Evolutionary conservation across 441 rosid genomes (phyloP).

Genomic region (Adansonia madagascariensis): DNA sequence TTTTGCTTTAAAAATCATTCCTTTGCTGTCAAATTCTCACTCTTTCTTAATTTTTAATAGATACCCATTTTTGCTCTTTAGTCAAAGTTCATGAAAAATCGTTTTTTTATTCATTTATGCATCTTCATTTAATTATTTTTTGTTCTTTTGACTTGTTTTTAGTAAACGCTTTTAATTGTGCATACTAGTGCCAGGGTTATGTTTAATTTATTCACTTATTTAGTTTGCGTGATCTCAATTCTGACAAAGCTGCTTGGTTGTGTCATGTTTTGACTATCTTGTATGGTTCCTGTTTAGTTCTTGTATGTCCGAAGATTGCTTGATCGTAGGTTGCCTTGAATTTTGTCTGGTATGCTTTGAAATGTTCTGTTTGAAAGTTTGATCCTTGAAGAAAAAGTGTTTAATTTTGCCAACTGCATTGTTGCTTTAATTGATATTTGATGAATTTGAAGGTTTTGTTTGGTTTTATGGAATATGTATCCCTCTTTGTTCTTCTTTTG

Average conservation of each 20-base stretch:
- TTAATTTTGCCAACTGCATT: slow-evolving; percentile 2
- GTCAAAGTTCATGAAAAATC: background rate
- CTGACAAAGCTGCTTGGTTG: background rate
- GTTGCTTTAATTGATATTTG: slow-evolving; percentile 6
- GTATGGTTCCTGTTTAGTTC: background rate
- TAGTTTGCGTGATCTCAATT: slow-evolving; percentile 21
- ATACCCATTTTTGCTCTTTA: background rate
- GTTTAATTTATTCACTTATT: background rate
- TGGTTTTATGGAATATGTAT: background rate
- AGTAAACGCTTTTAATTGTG: background rate
- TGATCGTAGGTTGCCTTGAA: background rate
- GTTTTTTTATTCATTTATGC: background rate
- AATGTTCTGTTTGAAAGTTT: background rate
- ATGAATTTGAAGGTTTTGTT: slow-evolving; percentile 5
- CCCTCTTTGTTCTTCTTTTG: background rate
- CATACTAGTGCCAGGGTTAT: background rate
- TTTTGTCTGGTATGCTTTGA: background rate
- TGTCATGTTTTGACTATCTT: background rate
- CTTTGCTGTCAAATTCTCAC: slow-evolving; percentile 20
- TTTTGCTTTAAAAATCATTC: background rate
- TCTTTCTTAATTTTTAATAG: background rate
- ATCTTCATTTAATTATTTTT: background rate
- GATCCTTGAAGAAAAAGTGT: background rate
- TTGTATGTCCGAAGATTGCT: background rate
- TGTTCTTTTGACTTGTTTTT: slow-evolving; percentile 14